These are phyloP conservation scores for Lojkania enalia DNA, from an alignment of 2,329 filamentous ascomycete genomes.

Conservation along the genomic window DNA sequence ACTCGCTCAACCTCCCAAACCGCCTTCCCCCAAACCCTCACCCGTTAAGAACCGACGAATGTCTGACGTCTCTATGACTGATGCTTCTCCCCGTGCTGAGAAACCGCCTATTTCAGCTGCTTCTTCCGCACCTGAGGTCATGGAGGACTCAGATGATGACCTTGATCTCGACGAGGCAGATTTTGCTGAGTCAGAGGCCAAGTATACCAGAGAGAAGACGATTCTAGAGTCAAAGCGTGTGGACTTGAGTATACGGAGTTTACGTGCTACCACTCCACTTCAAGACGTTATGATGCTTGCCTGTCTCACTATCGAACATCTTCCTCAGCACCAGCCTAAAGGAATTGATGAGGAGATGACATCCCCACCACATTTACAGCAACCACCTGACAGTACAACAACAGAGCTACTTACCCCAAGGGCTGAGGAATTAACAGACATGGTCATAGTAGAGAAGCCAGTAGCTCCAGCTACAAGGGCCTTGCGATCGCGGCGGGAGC, in stretches of 20 bases:
- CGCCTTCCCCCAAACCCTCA: slow-evolving; percentile 28
- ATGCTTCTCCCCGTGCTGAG: slow-evolving; percentile 31
- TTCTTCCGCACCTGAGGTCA: slow-evolving; percentile 35
- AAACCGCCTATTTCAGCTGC: slow-evolving; percentile 34
- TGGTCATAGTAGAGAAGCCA: slow-evolving; percentile 31
- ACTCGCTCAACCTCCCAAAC: slow-evolving; percentile 13
- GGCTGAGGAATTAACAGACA: slow-evolving; percentile 41
- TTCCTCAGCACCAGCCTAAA: slow-evolving; percentile 25
- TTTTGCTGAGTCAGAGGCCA: slow-evolving; percentile 51
- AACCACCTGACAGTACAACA: slow-evolving; percentile 19
- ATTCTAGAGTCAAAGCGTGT: slow-evolving; percentile 48
- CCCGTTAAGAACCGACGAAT: slow-evolving; percentile 36
- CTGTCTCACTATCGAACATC: slow-evolving; percentile 40
- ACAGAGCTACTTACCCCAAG: slow-evolving; percentile 40
- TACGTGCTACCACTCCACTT: slow-evolving; percentile 49
- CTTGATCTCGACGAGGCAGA: slow-evolving; percentile 52
- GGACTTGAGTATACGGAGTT: slow-evolving; percentile 47
- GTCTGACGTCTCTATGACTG: slow-evolving; percentile 41
- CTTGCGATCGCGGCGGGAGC: slow-evolving; percentile 33
- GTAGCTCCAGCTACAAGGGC: slow-evolving; percentile 39
- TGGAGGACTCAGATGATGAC: slow-evolving; percentile 51
- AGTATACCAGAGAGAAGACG: slow-evolving; percentile 51
- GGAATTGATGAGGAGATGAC: slow-evolving; percentile 23
- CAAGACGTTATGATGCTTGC: slow-evolving; percentile 49
- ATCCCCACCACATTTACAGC: slow-evolving; percentile 18